Conservation (phyloP, 331 rosid species). For the Acacia pycnantha region DNA sequence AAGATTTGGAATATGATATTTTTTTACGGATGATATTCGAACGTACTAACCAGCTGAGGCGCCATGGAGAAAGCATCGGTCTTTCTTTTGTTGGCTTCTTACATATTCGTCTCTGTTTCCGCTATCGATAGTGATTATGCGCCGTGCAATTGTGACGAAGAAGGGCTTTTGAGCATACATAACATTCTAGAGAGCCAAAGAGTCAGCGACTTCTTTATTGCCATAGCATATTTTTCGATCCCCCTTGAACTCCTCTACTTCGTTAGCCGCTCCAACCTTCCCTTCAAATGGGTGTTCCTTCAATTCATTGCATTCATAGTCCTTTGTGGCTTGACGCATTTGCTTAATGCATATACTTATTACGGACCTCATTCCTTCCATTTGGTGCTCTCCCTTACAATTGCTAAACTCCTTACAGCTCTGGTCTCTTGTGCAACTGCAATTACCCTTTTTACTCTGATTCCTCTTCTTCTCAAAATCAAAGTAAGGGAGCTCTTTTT, state of each 20-base stretch:
- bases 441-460: slow-evolving; percentile 66
- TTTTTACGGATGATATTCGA: slow-evolving; percentile 20
- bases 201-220: slow-evolving; percentile 92
- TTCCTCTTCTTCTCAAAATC: slow-evolving; percentile 73
- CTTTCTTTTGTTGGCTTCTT: slow-evolving; percentile 48
- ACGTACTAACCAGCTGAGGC: not conserved
- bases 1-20: slow-evolving; percentile 2
- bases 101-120: slow-evolving; percentile 43
- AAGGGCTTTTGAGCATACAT: slow-evolving; percentile 78
- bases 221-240: slow-evolving; percentile 92
- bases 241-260: slow-evolving; percentile 88
- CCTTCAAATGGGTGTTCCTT: slow-evolving; percentile 87
- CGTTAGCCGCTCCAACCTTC: slow-evolving; percentile 68
- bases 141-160: slow-evolving; percentile 82
- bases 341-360: slow-evolving; percentile 68
- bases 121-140: slow-evolving; percentile 52
- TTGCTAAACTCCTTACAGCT: slow-evolving; percentile 75
- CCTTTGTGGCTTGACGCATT: slow-evolving; percentile 71
- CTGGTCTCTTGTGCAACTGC: slow-evolving; percentile 85
- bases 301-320: slow-evolving; percentile 77
- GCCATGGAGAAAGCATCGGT: slow-evolving; percentile 64
- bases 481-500: slow-evolving; percentile 77
- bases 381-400: slow-evolving; percentile 60
- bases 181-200: slow-evolving; percentile 80
- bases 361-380: slow-evolving; percentile 71